Evolutionary conservation across 2,329 filamentous ascomycete genomes (phyloP).

Genomic region (Exserohilum rostratum): DNA sequence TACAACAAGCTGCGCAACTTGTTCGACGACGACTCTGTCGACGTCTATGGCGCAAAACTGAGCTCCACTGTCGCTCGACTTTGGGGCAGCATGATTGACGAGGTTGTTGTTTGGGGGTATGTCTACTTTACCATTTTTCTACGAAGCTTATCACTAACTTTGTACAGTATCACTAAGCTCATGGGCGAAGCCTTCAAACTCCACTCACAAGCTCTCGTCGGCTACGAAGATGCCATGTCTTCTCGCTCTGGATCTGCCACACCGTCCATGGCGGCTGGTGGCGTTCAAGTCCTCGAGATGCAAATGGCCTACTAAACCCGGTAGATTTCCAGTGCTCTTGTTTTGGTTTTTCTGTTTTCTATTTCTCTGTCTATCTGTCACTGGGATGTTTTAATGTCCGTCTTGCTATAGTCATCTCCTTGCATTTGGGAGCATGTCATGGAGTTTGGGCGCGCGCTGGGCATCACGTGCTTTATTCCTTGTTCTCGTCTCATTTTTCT

Average conservation of each 20-base stretch:
- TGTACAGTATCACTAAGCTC: constrained; percentile 79
- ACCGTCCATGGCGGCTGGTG: constrained; percentile 50
- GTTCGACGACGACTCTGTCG: constrained; percentile 88
- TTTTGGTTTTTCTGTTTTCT: constrained; percentile 26
- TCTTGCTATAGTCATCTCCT: constrained; percentile 33
- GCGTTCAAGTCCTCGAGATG: constrained; percentile 51
- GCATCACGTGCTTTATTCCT: constrained; percentile 5
- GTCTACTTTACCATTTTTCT: constrained; percentile 50
- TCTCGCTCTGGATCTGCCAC: constrained; percentile 52
- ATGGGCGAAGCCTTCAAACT: constrained; percentile 99
- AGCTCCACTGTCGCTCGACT: constrained; percentile 94
- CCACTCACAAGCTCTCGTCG: constrained; percentile 90
- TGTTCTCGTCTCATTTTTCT: constrained; percentile 18
- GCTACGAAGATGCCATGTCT: constrained; percentile 82
- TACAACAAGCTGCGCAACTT: constrained; percentile 90
- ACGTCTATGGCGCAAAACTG: constrained; percentile 79
- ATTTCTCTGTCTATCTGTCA: constrained; percentile 34
- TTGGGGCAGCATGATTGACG: constrained; percentile 98
- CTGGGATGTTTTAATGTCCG: constrained; percentile 22
- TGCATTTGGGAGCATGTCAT: constrained; percentile 45
- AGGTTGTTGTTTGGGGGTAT: constrained; percentile 99
- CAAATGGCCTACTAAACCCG: constrained; percentile 50
- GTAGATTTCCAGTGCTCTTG: background rate
- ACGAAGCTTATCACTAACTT: constrained; percentile 52
- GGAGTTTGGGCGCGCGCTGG: constrained; percentile 1